These are phyloP conservation scores for Trypanosoma melophagium DNA, from an alignment of 208 protist species.

Conservation along the genomic window DNA sequence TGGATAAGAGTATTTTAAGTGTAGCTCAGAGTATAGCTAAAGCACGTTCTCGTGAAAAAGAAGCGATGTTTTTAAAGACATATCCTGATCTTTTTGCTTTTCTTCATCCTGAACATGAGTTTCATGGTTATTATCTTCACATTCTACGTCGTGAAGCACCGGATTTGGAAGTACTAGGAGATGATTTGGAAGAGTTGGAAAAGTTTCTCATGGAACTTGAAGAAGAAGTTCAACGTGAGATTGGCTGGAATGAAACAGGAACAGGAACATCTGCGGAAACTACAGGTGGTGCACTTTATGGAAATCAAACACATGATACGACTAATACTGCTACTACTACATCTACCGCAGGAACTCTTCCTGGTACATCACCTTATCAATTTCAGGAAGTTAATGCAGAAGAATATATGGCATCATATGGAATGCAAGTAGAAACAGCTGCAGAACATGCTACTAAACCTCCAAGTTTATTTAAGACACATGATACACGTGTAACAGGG, in stretches of 20 bases:
- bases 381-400: conserved; percentile 43
- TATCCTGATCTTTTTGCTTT: conserved; percentile 78
- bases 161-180: conserved; percentile 79
- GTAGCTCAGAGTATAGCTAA: conserved; percentile 60
- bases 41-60: conserved; percentile 61
- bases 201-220: conserved; percentile 69
- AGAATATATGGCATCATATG: conserved; percentile 39
- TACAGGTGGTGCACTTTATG: too few species aligned
- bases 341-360: conserved; percentile 18
- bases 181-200: conserved; percentile 82
- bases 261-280: conserved; percentile 10
- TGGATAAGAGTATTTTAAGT: conserved; percentile 64
- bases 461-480: conserved; percentile 25
- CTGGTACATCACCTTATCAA: conserved; percentile 23
- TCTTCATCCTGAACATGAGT: conserved; percentile 80
- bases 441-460: conserved; percentile 25
- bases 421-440: conserved; percentile 78
- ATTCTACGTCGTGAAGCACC: conserved; percentile 71
- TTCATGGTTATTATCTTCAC: conserved; percentile 88
- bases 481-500: background rate
- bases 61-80: conserved; percentile 72
- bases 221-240: conserved; percentile 56
- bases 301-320: background rate
- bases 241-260: conserved; percentile 36
- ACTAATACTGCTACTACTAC: background rate